Percentiles rank a stretch among this genome's conserved stretches.
Conservation (phyloP, 2,329 filamentous ascomycete genomes). For the Phialophora expanda region DNA sequence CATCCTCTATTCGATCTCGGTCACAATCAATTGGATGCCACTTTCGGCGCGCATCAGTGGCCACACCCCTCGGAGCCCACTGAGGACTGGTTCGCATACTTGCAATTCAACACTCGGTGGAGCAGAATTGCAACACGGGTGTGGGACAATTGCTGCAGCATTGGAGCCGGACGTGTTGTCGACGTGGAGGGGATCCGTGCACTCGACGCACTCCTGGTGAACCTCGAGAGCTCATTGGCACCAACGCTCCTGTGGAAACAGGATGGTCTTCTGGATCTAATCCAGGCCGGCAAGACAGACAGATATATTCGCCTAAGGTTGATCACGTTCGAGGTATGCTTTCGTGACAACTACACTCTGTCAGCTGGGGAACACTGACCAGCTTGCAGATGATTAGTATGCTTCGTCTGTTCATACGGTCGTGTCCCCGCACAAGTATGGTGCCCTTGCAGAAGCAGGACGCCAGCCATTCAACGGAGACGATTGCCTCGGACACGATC, state of each 20-base stretch:
- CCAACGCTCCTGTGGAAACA: constrained; percentile 7
- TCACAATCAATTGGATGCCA: neutral
- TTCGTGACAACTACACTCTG: neutral
- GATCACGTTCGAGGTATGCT: constrained; percentile 15
- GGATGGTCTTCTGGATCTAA: neutral
- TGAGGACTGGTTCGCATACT: constrained; percentile 9
- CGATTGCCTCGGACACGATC: constrained; percentile 10
- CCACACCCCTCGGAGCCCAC: constrained; percentile 6
- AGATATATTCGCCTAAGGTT: constrained; percentile 12
- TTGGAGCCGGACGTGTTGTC: neutral
- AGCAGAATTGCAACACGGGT: constrained; percentile 7
- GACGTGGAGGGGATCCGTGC: constrained; percentile 1
- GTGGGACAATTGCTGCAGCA: constrained; percentile 13
- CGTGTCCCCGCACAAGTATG: neutral
- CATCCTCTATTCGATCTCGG: neutral
- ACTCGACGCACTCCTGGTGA: constrained; percentile 4
- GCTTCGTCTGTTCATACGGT: constrained; percentile 14
- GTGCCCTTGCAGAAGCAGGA: neutral
- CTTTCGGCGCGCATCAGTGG: constrained; percentile 1
- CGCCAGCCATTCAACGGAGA: constrained; percentile 5
- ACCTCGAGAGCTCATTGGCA: constrained; percentile 6
- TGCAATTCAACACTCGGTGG: constrained; percentile 10
- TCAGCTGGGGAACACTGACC: neutral
- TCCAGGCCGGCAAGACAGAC: constrained; percentile 11
- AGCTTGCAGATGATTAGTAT: constrained; percentile 7